These are phyloP conservation scores for Ophiosphaerella narmari DNA, from an alignment of 2,329 filamentous ascomycete genomes.

Conservation along the genomic window DNA sequence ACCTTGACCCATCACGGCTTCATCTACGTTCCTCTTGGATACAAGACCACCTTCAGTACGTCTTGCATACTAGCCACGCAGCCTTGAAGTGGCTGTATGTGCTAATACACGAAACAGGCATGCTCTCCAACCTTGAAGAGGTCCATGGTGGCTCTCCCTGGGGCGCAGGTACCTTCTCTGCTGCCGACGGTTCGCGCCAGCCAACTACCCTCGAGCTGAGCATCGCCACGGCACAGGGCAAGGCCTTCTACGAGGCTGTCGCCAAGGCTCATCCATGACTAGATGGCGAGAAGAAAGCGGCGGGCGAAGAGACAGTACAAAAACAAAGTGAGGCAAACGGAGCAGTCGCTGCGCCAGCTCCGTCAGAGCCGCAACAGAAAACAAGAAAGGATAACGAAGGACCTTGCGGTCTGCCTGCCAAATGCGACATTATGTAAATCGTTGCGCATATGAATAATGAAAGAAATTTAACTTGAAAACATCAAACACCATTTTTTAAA, in stretches of 20 bases:
- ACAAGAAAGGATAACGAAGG: conserved; percentile 61
- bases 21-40: conserved; percentile 94
- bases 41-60: conserved; percentile 73
- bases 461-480: background rate
- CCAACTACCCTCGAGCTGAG: conserved; percentile 75
- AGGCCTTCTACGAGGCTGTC: conserved; percentile 78
- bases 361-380: conserved; percentile 31
- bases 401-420: conserved; percentile 76
- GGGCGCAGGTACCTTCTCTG: conserved; percentile 91
- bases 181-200: conserved; percentile 79
- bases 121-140: conserved; percentile 74
- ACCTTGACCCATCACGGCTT: conserved; percentile 93
- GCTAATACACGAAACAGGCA: conserved; percentile 24
- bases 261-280: conserved; percentile 79
- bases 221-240: conserved; percentile 81
- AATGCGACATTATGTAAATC: conserved; percentile 68
- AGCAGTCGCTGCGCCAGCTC: conserved; percentile 19
- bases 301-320: conserved; percentile 5
- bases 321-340: conserved; percentile 2
- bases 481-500: background rate
- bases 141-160: conserved; percentile 86
- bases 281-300: conserved; percentile 48
- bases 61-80: background rate
- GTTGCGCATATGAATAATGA: background rate
- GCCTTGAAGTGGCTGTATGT: too few relatives aligned